Evolutionary conservation across 179 eudicot species (phyloP).

Genomic region (Silene coronaria): DNA sequence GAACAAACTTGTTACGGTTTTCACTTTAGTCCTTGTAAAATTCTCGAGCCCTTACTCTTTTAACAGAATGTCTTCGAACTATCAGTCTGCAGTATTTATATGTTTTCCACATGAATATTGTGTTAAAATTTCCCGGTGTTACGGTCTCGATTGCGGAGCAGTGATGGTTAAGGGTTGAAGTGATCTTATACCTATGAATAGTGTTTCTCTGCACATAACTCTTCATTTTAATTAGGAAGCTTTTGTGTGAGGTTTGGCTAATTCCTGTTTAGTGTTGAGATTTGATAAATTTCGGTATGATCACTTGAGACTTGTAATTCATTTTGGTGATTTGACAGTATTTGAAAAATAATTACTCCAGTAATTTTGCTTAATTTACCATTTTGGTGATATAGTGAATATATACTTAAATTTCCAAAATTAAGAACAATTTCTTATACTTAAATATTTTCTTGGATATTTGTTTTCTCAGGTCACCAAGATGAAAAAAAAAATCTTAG

Average conservation of each 20-base stretch:
- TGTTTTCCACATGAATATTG: neutral
- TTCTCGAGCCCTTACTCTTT: constrained; percentile 10
- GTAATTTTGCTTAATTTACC: too few relatives aligned
- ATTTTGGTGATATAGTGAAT: too few relatives aligned
- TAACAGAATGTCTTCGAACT: neutral
- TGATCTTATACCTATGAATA: neutral
- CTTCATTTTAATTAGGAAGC: neutral
- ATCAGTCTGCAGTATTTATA: neutral
- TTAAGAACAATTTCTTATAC: too few relatives aligned
- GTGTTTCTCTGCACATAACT: neutral
- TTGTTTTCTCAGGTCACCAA: too few relatives aligned
- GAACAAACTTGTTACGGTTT: neutral
- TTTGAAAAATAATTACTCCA: too few relatives aligned
- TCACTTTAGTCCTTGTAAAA: constrained; percentile 18
- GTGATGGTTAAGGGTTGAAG: neutral
- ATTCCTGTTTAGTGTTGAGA: neutral
- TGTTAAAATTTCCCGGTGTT: neutral
- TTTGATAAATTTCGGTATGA: neutral
- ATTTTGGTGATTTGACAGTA: too few relatives aligned
- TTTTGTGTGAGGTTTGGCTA: neutral
- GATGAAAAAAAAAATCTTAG: too few relatives aligned
- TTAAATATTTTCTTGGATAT: too few relatives aligned
- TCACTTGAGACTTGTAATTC: neutral
- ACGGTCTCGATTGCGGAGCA: neutral
- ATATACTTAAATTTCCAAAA: too few relatives aligned